phyloP scores from a whole-genome alignment of 2,329 filamentous ascomycete genomes.

The Colletotrichum gloeosporioides region DNA sequence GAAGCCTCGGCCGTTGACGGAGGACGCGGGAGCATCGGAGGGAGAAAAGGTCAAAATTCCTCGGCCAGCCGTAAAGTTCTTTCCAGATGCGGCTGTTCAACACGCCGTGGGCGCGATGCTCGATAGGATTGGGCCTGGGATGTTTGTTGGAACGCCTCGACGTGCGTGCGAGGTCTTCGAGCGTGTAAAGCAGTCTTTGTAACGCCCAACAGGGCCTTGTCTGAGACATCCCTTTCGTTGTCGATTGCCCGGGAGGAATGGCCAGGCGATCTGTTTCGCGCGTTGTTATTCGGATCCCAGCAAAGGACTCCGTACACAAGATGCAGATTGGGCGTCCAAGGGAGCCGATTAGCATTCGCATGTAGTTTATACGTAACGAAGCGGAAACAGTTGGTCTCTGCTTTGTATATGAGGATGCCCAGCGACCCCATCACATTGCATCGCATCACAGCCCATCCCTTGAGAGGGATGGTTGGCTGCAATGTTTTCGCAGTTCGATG shows the following conservation, averaged over 20 bases:
- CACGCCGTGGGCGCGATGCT: background rate
- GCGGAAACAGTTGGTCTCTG: background rate
- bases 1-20: background rate
- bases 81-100: background rate
- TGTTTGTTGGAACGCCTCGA: conserved; percentile 8
- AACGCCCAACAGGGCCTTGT: background rate
- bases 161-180: background rate
- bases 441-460: background rate
- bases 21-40: conserved; percentile 5
- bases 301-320: background rate
- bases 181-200: conserved; percentile 9
- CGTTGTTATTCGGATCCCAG: background rate
- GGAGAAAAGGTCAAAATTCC: conserved; percentile 5
- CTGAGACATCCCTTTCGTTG: conserved; percentile 19
- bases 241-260: conserved; percentile 7
- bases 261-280: background rate
- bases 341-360: conserved; percentile 3
- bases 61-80: background rate
- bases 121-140: background rate
- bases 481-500: background rate
- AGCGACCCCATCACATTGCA: background rate
- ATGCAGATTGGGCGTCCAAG: background rate
- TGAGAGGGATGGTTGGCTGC: background rate
- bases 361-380: background rate
- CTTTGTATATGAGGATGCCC: background rate